phyloP scores from a whole-genome alignment of 495 filamentous ascomycete genomes.

The Aspergillus cavernicola region DNA sequence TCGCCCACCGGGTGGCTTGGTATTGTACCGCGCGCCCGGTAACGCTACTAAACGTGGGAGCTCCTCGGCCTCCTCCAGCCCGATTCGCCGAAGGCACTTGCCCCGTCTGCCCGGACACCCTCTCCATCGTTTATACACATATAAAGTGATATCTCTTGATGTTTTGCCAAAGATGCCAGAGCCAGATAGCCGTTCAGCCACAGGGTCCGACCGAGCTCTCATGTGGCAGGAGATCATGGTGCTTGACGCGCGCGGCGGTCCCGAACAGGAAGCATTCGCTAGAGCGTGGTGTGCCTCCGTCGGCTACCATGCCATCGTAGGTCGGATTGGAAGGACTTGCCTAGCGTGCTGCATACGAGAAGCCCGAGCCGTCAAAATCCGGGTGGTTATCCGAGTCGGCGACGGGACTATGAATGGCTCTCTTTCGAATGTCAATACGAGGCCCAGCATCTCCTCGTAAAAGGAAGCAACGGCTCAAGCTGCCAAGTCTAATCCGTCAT shows the following conservation, averaged over 20 bases:
- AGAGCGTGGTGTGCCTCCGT: constrained; percentile 66
- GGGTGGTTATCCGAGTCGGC: constrained; percentile 60
- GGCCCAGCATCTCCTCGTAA: not conserved
- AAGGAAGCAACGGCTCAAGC: not conserved
- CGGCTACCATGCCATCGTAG: constrained; percentile 66
- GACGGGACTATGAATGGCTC: constrained; percentile 10
- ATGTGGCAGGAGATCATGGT: constrained; percentile 45
- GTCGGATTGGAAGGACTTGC: constrained; percentile 59
- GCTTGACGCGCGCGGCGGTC: constrained; percentile 47
- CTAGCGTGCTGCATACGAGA: constrained; percentile 67
- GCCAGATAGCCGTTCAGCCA: constrained; percentile 2
- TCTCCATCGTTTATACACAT: constrained; percentile 58
- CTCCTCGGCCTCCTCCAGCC: constrained; percentile 8
- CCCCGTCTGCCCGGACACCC: constrained; percentile 55
- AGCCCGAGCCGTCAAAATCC: constrained; percentile 62
- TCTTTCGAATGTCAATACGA: not conserved
- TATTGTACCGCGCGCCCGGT: constrained; percentile 32
- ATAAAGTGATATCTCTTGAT: constrained; percentile 50
- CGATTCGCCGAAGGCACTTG: constrained; percentile 6
- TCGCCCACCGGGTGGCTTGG: constrained; percentile 46
- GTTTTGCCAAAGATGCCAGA: constrained; percentile 38
- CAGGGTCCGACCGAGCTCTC: not conserved
- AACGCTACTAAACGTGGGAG: constrained; percentile 45
- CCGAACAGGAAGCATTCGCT: constrained; percentile 60
- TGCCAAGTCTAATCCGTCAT: not conserved